Conservation (phyloP, 2,329 filamentous ascomycete genomes). For the Thelonectria blattea region DNA sequence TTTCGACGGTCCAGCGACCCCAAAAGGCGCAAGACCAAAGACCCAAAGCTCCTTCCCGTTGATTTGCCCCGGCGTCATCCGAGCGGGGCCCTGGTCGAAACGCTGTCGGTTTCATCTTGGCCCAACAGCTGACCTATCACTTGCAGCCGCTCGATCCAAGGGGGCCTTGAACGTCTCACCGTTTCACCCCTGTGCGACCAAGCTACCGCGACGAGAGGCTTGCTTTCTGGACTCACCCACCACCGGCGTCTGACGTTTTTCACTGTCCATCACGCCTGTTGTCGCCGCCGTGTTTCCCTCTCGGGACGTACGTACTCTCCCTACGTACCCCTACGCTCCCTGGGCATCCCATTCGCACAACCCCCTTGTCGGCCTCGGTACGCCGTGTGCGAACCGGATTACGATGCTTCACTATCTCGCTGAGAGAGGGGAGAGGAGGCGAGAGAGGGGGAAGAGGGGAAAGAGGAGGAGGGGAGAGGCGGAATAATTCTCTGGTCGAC, state of each 20-base stretch:
- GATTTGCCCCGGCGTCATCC: conserved; percentile 26
- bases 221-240: background rate
- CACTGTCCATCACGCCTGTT: background rate
- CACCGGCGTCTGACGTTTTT: conserved; percentile 8
- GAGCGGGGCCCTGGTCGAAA: conserved; percentile 37
- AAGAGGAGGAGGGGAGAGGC: background rate
- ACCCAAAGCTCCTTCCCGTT: background rate
- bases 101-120: conserved; percentile 38
- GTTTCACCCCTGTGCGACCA: conserved; percentile 35
- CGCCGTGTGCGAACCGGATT: background rate
- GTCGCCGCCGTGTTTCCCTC: background rate
- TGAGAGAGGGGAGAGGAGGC: background rate
- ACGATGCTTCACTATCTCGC: background rate
- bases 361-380: background rate
- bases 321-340: background rate
- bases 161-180: conserved; percentile 33
- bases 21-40: too few species aligned
- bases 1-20: too few species aligned
- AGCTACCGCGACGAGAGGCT: background rate
- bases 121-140: conserved; percentile 36
- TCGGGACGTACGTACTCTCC: background rate
- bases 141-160: conserved; percentile 33
- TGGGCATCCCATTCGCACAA: too few species aligned
- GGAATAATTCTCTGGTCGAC: conserved; percentile 8
- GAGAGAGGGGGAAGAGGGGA: too few species aligned